Evolutionary conservation across 1,284 basidiomycete species (phyloP), one percentile per base, ranked within the genome.

Genomic region (Singerocomus rubriflavus): DNA sequence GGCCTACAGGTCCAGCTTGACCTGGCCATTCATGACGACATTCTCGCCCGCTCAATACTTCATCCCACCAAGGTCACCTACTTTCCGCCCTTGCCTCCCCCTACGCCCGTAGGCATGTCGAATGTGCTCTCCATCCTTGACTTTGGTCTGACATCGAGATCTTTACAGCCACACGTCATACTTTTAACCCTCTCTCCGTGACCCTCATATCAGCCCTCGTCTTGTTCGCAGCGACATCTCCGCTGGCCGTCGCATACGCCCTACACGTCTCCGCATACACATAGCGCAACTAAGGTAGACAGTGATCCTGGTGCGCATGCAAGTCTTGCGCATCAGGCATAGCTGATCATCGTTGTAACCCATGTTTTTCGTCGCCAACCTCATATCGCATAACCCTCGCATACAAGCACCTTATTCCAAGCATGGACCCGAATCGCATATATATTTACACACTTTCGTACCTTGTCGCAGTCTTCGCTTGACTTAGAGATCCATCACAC

Each of bases 1-100:
- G n/a, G 17, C 39, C 63, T 64, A 31, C 60, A 52, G 39, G 57
- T 67, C 33, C 47, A 53, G 14, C 56, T 69, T 6, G 67, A 65
- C 41, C 64, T 69, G 38, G 29, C 54, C 32, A 26, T 63, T 12
- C 64, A 66, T 13, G 48, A 56, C 26, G 60, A 66, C 26, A 50
- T 61, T 16, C 57, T 64, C 32, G 32, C 60, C 17, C 44, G 35
- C 29, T 66, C 65, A 1, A 33, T 51, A 3, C 45, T 56, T 13
- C 62, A 65, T 36, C 62, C 65, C 25, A 61, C 55, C 32, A 66
- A 65, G 42, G 53, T 61, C 43, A 65, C 64, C 29, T 65, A 65
- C 37, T 65, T 63, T 33, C 57, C 65, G 10, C 53, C 65, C 8
- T 36, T 51, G 5, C 53, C 56, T 13, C 35, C 51, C 25, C 45